Evolutionary conservation across 2,329 filamentous ascomycete species (phyloP), one percentile per base, ranked within the genome.

Genomic region (Penicillium sp.): DNA sequence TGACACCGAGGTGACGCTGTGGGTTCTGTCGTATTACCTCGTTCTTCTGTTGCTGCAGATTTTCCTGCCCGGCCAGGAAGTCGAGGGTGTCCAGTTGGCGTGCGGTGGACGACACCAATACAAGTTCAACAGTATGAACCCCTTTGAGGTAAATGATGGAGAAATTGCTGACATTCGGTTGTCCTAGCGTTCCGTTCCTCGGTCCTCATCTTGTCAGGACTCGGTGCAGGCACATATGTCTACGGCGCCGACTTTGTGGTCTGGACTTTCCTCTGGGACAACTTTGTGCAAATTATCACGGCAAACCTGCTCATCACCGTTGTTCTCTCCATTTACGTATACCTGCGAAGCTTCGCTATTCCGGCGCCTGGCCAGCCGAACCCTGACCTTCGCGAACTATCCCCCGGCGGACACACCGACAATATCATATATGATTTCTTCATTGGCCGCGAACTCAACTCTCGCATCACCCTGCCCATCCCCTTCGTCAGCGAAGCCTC

Each of bases 401-500:
- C 92, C 0, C 83, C 84, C 1, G 91, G 92, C 45, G 92, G 91
- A 16, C 83, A 89, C 68, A 86, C 85, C 1, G 92, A 91, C 57
- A 97, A 96, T 72, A 77, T 91, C 61, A 74, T 97, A 38, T 97
- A 97, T 72, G 93, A 97, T 74, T 97, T 91, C 85, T 97, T 91
- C 76, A 97, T 97, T 62, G 93, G 93, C 20, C 89, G 93, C 26
- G 93, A 97, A 73, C 85, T 97, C 59, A 97, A 97, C 75, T 93
- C 93, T 3, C 90, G 92, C 49, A 74, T 95, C 59, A 84, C 62
- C 20, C 61, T 78, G 24, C 74, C 81, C 0, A 76, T 96, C 23
- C 91, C 91, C 2, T 71, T 95, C 49, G 81, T 96, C 61, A 90
- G 91, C 58, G 74, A 77, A 48, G 64, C 68, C 20, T 68, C 72